phyloP scores from a whole-genome alignment of 2,329 filamentous ascomycete species.

The Trichoderma guizhouense region DNA sequence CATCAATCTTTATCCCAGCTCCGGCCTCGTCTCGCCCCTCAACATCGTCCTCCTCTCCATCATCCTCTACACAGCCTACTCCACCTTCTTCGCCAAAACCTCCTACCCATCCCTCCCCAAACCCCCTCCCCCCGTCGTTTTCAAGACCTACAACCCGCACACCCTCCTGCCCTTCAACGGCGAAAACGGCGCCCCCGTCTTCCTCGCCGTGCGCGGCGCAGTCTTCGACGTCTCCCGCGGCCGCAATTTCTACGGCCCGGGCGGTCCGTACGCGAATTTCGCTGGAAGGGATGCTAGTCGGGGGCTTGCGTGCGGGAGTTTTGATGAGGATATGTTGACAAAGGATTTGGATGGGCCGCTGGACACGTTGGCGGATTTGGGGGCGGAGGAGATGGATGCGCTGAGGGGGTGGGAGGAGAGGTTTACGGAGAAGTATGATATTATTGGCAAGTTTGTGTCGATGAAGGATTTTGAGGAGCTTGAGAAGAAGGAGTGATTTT shows the following conservation, averaged over 20 bases:
- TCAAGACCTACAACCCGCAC: constrained; percentile 68
- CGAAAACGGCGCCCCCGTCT: constrained; percentile 68
- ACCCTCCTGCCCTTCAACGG: constrained; percentile 88
- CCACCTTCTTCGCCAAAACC: constrained; percentile 48
- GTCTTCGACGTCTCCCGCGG: constrained; percentile 89
- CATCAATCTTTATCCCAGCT: constrained; percentile 26
- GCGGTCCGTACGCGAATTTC: constrained; percentile 93
- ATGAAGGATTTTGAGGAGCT: constrained; percentile 37
- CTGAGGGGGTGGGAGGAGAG: constrained; percentile 89
- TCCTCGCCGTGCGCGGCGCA: constrained; percentile 83
- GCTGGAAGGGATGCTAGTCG: constrained; percentile 87
- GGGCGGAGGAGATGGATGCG: constrained; percentile 74
- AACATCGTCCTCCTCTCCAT: constrained; percentile 58
- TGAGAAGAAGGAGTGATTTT: constrained; percentile 9
- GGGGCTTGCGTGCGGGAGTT: constrained; percentile 85
- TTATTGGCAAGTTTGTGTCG: constrained; percentile 82
- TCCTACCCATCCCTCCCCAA: constrained; percentile 47
- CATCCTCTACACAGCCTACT: constrained; percentile 57
- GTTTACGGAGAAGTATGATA: constrained; percentile 88
- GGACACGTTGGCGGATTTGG: constrained; percentile 70
- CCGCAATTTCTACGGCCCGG: constrained; percentile 92
- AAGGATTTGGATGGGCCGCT: constrained; percentile 81
- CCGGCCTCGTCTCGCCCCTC: constrained; percentile 56
- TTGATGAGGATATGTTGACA: constrained; percentile 93
- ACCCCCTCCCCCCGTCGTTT: constrained; percentile 57